Evolutionary conservation across 2,329 filamentous ascomycete genomes (phyloP).

Genomic region (Epichloe hybrida): DNA sequence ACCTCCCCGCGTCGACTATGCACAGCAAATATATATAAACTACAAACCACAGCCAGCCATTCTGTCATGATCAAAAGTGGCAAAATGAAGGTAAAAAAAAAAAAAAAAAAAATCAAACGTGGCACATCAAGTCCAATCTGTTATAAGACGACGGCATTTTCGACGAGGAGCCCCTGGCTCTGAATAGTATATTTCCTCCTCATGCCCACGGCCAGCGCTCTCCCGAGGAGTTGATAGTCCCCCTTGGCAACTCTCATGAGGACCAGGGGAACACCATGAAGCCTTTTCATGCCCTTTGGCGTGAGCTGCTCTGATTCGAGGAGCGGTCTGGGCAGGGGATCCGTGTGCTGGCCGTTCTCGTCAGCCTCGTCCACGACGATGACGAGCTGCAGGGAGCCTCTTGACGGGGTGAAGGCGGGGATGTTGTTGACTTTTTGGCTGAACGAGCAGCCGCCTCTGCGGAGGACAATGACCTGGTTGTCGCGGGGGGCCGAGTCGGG

Average conservation of each 20-base stretch:
- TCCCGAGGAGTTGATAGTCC: conserved; percentile 45
- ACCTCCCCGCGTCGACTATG: no score
- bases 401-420: conserved; percentile 55
- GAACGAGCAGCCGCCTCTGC: conserved; percentile 74
- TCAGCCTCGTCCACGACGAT: conserved; percentile 47
- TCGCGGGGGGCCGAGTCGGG: conserved; percentile 37
- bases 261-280: conserved; percentile 66
- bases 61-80: no score
- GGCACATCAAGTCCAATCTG: background rate
- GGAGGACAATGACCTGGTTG: conserved; percentile 70
- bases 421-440: conserved; percentile 72
- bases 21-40: no score
- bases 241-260: conserved; percentile 61
- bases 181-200: conserved; percentile 67
- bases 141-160: conserved; percentile 56
- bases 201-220: conserved; percentile 57
- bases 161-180: conserved; percentile 66
- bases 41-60: no score
- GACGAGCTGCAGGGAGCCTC: conserved; percentile 60
- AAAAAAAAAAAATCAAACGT: no score
- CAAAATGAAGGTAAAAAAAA: no score
- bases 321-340: conserved; percentile 42
- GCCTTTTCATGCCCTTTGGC: conserved; percentile 52
- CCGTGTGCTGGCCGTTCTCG: conserved; percentile 13
- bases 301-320: conserved; percentile 64